Evolutionary conservation across 164 flowering plant genomes (phyloP), one percentile per base, ranked within the genome.

Genomic region (Sextonia rubra): DNA sequence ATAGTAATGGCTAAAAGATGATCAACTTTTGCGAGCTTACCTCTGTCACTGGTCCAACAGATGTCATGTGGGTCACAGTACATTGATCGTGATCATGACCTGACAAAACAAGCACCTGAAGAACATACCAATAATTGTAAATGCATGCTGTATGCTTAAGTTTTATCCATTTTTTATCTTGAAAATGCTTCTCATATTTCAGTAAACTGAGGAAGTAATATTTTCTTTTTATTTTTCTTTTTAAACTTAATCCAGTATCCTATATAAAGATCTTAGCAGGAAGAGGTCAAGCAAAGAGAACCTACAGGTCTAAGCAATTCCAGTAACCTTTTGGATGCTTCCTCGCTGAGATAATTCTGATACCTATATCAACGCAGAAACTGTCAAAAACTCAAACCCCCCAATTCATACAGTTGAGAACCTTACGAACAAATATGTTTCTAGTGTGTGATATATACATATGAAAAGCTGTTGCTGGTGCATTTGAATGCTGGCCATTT

Each of bases 21-120:
- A 74, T 77, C 62, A 73, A 69, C 70, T 69, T 17, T 27, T 58
- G 74, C 66, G 8, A 58, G 47, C 74, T 77, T 77, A 90, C 99
- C 97, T 92, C 99, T 15, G 25, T 74, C 14, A 90, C 77, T 9
- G 82, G 76, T 68, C 94, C 90, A 78, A 56, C 26, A 64, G 80
- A 85, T 52, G 89, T 73, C 67, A 60, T 68, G 74, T 94, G 99
- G 67, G 77, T 85, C 62, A 90, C 83, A 1, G 89, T 87, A 75
- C 99, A 94, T 77, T 94, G 99, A 81, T 94, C 99, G 74, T 94
- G 99, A 83, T 94, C 99, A 81, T 94, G 99, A 56, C 97, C 99
- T 55, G 99, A 94, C 56, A 94, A 78, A 68, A 94, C 81, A 65
- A 92, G 86, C 58, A 79, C 85, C 98, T 94, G 83, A 58, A 63